Base-by-base conservation (phyloP, 345 rosid species). In the Eucalyptus dawsonii region DNA sequence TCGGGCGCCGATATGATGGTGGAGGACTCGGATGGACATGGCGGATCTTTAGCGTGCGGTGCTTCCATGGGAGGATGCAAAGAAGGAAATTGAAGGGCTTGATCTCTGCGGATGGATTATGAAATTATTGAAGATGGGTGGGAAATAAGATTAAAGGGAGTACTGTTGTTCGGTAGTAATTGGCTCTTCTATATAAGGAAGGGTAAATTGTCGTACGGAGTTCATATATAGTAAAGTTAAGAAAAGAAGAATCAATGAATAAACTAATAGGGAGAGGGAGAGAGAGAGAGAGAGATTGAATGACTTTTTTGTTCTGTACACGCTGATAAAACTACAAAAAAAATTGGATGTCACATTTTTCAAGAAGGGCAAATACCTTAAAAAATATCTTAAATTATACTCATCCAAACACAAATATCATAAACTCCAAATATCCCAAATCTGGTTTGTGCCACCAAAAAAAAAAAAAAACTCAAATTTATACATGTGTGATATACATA, bases 1-100 rank as follows among this genome's bases (percentile, higher is more conserved):
- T 93, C 92, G 86, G 90, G 86, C 87, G 87, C 88, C 89, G 86
- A 88, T 14, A 93, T 89, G 56, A 91, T 89, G 88, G 93, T 93
- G 83, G 91, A 89, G 47, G 89, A 86, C 56, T 40, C 56, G 34
- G 88, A 42, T n/a, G 88, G 88, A 31, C 62, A 56, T 19, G 56
- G 40, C 11, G 56, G 88, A 53, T 86, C 88, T 86, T 86, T 56
- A 40, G 85, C 85, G 0, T 76, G 85, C 47, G 47, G 85, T 40
- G 47, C 85, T 76, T 76, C 85, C 85, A 76, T 76, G 85, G 85
- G 47, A 76, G 47, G 85, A 76, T 76, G 4, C 85, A 11, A 37
- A 42, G 83, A 11, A 76, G 85, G 9, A 76, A 24, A 40, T 21
- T 9, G 85, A 76, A 76, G 85, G 85, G 85, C 29, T 76, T 76